Percentiles rank a stretch among this genome's conserved stretches.
Conservation (phyloP, 768 basidiomycete genomes). For the Obba rivulosa region DNA sequence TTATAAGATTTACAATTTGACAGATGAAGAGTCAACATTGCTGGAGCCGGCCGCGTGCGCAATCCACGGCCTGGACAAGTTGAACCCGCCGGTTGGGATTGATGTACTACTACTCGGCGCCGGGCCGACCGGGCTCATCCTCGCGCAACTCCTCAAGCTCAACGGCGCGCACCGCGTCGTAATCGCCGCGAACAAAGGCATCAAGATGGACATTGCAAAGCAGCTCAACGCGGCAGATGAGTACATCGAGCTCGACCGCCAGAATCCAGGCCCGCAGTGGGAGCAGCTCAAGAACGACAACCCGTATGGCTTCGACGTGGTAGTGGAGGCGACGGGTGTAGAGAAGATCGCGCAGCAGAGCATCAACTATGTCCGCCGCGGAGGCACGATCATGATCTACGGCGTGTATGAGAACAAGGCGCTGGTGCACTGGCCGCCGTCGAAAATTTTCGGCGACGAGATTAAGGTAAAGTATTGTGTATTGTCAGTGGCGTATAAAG, state of each 20-base stretch:
- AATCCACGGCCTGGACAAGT: conserved; percentile 87
- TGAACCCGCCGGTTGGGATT: conserved; percentile 75
- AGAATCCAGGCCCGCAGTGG: conserved; percentile 76
- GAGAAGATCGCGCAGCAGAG: conserved; percentile 82
- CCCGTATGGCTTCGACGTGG: conserved; percentile 76
- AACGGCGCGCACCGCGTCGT: conserved; percentile 80
- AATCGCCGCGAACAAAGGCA: conserved; percentile 84
- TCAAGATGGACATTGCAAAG: conserved; percentile 86
- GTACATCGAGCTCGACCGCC: conserved; percentile 80
- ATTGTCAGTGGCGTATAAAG: not conserved
- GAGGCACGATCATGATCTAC: conserved; percentile 86
- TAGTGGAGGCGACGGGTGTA: conserved; percentile 72
- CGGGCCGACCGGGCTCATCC: conserved; percentile 84
- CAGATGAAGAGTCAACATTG: conserved; percentile 83
- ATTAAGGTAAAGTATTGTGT: conserved; percentile 40
- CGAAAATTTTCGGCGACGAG: conserved; percentile 75
- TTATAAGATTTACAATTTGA: conserved; percentile 84
- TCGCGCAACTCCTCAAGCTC: conserved; percentile 82
- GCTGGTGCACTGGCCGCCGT: conserved; percentile 80
- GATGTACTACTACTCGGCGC: conserved; percentile 85
- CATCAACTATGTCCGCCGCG: conserved; percentile 85
- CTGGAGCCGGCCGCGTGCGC: conserved; percentile 91
- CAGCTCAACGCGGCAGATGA: conserved; percentile 76
- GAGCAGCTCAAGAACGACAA: conserved; percentile 73
- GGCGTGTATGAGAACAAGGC: conserved; percentile 90